These are phyloP conservation scores for Turnera subulata DNA, from an alignment of 345 rosid species.

Conservation along the genomic window DNA sequence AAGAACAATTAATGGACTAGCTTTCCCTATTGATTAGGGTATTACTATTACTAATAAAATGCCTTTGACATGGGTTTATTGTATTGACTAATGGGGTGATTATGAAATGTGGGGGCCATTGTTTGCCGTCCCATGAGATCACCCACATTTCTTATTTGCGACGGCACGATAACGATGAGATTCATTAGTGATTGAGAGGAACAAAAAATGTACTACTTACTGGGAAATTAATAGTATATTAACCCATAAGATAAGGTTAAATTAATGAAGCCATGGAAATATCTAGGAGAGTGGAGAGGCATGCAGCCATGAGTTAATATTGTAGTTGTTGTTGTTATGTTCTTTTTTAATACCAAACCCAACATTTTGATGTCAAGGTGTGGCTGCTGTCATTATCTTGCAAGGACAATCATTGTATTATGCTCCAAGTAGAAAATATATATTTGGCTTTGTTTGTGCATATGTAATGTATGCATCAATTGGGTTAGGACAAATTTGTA, in stretches of 20 bases:
- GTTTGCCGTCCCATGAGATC: slow-evolving; percentile 53
- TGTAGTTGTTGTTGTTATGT: slow-evolving; percentile 8
- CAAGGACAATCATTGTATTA: neutral
- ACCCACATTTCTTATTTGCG: slow-evolving; percentile 41
- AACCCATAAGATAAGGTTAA: neutral
- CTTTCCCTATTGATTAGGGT: slow-evolving; percentile 6
- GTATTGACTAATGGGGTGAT: slow-evolving; percentile 17
- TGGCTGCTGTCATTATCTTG: slow-evolving; percentile 18
- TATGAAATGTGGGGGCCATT: slow-evolving; percentile 26
- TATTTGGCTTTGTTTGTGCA: neutral
- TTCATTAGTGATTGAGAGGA: slow-evolving; percentile 7
- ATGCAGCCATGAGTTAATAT: neutral
- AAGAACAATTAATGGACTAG: neutral
- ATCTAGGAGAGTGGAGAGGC: slow-evolving; percentile 9
- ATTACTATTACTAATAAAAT: neutral
- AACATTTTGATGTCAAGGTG: slow-evolving; percentile 15
- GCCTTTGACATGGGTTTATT: neutral
- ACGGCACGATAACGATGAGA: slow-evolving; percentile 47
- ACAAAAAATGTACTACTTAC: neutral
- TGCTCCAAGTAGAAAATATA: neutral
- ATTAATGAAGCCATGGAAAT: slow-evolving; percentile 9
- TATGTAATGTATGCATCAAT: too few relatives aligned
- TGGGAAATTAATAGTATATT: neutral
- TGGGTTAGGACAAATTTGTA: slow-evolving; percentile 13
- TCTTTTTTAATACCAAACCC: slow-evolving; percentile 15